phyloP scores from a whole-genome alignment of 805 yeast species.

The Zygotorulaspora sp. region DNA sequence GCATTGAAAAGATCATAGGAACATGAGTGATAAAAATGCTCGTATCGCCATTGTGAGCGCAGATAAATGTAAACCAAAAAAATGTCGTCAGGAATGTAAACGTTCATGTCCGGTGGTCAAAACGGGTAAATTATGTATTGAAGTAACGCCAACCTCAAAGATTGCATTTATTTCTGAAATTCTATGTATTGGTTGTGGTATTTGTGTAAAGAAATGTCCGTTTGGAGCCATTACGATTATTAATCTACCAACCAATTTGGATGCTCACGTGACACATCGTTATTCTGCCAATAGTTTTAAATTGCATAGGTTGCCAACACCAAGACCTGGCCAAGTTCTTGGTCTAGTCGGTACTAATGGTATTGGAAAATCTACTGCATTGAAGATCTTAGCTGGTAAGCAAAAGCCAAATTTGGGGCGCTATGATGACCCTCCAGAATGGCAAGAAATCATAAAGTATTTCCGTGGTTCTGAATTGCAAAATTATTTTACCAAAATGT shows the following conservation, averaged over 20 bases:
- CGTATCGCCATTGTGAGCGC: constrained; percentile 95
- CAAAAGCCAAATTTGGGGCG: constrained; percentile 95
- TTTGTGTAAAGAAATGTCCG: constrained; percentile 97
- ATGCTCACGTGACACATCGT: constrained; percentile 89
- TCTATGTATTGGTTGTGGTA: constrained; percentile 98
- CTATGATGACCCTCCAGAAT: constrained; percentile 93
- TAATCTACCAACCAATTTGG: constrained; percentile 93
- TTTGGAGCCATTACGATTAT: constrained; percentile 95
- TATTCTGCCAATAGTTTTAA: constrained; percentile 97
- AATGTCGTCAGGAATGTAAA: constrained; percentile 97
- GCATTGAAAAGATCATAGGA: too few species aligned
- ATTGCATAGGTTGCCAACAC: constrained; percentile 94
- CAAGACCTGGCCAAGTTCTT: constrained; percentile 97
- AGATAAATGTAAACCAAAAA: constrained; percentile 96
- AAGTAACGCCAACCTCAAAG: constrained; percentile 84
- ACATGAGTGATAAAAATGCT: constrained; percentile 44
- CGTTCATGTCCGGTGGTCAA: constrained; percentile 97
- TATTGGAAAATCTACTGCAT: constrained; percentile 97
- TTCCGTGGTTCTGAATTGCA: constrained; percentile 98
- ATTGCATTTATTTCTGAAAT: constrained; percentile 93
- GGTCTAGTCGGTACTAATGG: constrained; percentile 99
- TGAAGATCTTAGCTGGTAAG: constrained; percentile 94
- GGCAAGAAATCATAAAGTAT: constrained; percentile 87
- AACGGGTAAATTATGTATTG: constrained; percentile 96
- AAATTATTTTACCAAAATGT: constrained; percentile 87